Percentiles rank a stretch among this genome's conserved stretches.
These are phyloP conservation scores for Boletus patriciae DNA, from an alignment of 768 basidiomycete genomes.

Conservation along the genomic window DNA sequence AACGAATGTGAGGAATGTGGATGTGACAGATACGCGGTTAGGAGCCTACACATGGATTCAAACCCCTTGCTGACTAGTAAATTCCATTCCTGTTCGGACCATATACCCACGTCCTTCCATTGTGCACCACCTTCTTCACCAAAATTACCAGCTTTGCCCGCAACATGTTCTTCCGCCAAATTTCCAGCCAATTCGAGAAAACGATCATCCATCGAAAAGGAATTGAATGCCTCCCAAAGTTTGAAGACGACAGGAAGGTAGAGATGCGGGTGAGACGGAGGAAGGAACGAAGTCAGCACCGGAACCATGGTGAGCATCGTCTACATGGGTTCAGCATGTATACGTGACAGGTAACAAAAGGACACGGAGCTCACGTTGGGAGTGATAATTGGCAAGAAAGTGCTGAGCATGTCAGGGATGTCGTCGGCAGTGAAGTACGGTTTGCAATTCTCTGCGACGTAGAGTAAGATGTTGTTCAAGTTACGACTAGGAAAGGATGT, in stretches of 20 bases:
- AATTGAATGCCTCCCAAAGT: conserved; percentile 79
- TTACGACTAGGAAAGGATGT: conserved; percentile 47
- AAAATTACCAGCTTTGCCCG: conserved; percentile 53
- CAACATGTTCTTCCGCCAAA: conserved; percentile 72
- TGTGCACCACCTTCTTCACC: conserved; percentile 54
- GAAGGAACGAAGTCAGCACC: conserved; percentile 76
- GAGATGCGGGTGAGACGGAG: conserved; percentile 59
- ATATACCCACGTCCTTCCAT: conserved; percentile 89
- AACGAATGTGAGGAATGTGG: conserved; percentile 40
- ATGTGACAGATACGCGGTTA: background rate
- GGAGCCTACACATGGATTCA: conserved; percentile 66
- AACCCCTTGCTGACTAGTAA: conserved; percentile 81
- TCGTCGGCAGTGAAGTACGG: conserved; percentile 66
- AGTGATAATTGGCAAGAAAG: conserved; percentile 70
- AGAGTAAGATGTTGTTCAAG: conserved; percentile 68
- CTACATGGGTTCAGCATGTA: conserved; percentile 36
- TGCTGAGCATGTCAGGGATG: conserved; percentile 67
- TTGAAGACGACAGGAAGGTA: conserved; percentile 74
- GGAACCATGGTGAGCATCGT: conserved; percentile 70
- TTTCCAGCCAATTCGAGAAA: conserved; percentile 69
- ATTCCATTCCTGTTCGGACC: conserved; percentile 81
- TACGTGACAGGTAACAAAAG: background rate
- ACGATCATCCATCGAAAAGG: conserved; percentile 69
- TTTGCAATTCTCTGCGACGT: conserved; percentile 69
- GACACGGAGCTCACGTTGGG: conserved; percentile 53